Conservation (phyloP, 148 eudicot species). For the Oxyria digyna region DNA sequence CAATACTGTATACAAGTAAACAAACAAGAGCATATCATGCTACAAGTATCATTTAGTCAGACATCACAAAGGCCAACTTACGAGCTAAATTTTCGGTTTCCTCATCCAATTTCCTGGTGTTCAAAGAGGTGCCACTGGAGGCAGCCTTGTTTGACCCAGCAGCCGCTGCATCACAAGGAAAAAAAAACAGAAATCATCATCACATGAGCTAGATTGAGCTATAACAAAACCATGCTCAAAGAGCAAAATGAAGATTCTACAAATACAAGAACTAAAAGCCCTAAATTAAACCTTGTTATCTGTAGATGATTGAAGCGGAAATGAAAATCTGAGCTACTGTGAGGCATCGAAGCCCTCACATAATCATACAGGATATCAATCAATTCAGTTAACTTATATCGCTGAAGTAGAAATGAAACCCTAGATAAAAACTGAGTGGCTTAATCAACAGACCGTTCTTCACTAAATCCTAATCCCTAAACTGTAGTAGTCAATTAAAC, state of each 20-base stretch:
- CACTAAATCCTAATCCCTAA: conserved; percentile 4
- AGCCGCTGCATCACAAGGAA: conserved; percentile 40
- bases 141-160: conserved; percentile 94
- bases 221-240: not conserved
- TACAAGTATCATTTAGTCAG: not conserved
- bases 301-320: not conserved
- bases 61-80: conserved; percentile 22
- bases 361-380: no score
- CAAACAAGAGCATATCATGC: not conserved
- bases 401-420: not conserved
- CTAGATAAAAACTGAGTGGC: not conserved
- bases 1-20: not conserved
- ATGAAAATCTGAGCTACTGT: no score
- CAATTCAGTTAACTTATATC: not conserved
- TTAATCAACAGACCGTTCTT: not conserved
- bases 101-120: conserved; percentile 94
- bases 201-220: not conserved
- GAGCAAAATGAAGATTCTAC: not conserved
- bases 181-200: not conserved
- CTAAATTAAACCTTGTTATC: not conserved
- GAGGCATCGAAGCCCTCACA: no score
- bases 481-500: not conserved
- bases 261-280: not conserved
- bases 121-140: conserved; percentile 80
- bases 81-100: conserved; percentile 91